phyloP scores from a whole-genome alignment of 192 early-diverging fungal species.

The Backusella liffmaniae region DNA sequence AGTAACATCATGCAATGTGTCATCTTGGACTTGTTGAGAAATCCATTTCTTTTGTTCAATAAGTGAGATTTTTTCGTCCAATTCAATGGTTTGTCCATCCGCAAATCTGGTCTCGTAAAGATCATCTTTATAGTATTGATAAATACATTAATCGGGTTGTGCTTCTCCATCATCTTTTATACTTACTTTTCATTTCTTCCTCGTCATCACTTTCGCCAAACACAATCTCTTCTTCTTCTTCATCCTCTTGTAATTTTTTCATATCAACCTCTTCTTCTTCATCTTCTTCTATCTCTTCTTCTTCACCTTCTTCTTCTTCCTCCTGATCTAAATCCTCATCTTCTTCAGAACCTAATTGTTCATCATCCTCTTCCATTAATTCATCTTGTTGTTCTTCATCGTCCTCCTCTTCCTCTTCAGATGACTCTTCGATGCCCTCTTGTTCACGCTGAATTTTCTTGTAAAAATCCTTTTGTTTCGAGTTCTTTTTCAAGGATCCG shows the following conservation, averaged over 20 bases:
- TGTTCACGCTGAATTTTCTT: conserved; percentile 49
- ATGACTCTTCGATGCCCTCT: conserved; percentile 40
- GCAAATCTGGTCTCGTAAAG: conserved; percentile 40
- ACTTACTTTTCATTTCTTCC: conserved; percentile 20
- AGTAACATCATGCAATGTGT: conserved; percentile 32
- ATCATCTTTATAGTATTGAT: conserved; percentile 5
- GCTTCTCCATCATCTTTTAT: neutral
- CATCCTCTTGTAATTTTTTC: conserved; percentile 31
- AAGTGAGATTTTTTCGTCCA: conserved; percentile 30
- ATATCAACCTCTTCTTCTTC: conserved; percentile 17
- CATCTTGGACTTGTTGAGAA: conserved; percentile 23
- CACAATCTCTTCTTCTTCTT: conserved; percentile 15
- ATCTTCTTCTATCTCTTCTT: neutral
- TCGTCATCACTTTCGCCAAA: conserved; percentile 36
- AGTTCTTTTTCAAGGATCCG: conserved; percentile 55
- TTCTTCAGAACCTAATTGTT: neutral
- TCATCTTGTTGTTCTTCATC: conserved; percentile 32
- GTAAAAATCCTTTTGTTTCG: conserved; percentile 50
- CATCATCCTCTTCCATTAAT: neutral
- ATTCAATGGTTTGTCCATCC: conserved; percentile 26
- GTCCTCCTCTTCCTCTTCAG: conserved; percentile 24
- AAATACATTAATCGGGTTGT: neutral
- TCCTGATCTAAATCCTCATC: conserved; percentile 21
- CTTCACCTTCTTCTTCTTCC: conserved; percentile 17
- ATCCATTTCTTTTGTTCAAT: conserved; percentile 46